phyloP scores from a whole-genome alignment of 2,329 filamentous ascomycete genomes.

The Cadophora gregata region DNA sequence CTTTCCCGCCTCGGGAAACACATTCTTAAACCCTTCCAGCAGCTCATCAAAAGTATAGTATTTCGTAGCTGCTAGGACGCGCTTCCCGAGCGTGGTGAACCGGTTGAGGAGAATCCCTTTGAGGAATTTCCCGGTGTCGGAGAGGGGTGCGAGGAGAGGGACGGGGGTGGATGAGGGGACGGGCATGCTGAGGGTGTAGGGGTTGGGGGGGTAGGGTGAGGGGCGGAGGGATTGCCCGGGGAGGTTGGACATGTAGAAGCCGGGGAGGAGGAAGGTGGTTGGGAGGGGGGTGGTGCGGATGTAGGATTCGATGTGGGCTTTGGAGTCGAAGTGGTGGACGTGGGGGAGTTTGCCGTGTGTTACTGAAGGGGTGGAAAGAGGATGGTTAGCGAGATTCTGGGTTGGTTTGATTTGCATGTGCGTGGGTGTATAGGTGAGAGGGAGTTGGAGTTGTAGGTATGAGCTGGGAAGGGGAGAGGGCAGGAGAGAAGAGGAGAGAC shows the following conservation, averaged over 20 bases:
- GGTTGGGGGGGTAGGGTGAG: neutral
- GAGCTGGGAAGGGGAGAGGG: neutral
- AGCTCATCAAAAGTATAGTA: neutral
- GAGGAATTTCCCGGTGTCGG: neutral
- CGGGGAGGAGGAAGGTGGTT: neutral
- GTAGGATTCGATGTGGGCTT: neutral
- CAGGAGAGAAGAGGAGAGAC: neutral
- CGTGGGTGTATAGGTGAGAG: too few relatives aligned
- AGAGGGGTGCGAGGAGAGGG: neutral
- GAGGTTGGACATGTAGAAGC: neutral
- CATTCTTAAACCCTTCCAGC: neutral
- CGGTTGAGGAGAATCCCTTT: neutral
- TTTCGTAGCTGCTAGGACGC: neutral
- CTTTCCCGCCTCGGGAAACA: neutral
- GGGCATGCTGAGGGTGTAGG: neutral
- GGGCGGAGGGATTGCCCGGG: neutral
- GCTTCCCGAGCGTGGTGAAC: neutral
- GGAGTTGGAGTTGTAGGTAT: too few relatives aligned
- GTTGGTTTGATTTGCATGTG: too few relatives aligned
- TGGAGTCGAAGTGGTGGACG: neutral
- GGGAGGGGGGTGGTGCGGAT: neutral
- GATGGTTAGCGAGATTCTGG: too few relatives aligned
- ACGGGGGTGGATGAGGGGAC: neutral
- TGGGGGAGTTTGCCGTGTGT: neutral
- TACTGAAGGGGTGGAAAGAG: neutral